Percentiles rank a stretch among this genome's conserved stretches.
Evolutionary conservation across 495 filamentous ascomycete species (phyloP).

Genomic region (Umbilicaria muhlenbergii): DNA sequence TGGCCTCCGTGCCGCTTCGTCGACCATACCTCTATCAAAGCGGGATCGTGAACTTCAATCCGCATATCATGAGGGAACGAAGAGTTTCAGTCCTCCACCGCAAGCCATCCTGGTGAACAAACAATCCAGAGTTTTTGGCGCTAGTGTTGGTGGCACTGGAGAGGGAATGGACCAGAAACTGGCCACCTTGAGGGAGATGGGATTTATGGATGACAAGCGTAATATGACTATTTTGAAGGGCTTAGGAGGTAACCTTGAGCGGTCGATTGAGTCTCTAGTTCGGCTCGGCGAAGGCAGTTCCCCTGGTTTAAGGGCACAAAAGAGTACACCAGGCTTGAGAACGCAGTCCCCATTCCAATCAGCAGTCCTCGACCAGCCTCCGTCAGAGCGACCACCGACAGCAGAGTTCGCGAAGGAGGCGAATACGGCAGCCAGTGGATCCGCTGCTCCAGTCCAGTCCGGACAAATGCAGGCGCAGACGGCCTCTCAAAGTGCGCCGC

Average conservation of each 20-base stretch:
- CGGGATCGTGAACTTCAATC: too few relatives aligned
- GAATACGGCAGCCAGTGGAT: slow-evolving; percentile 2
- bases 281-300: slow-evolving; percentile 55
- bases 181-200: slow-evolving; percentile 72
- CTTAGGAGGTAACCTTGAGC: slow-evolving; percentile 68
- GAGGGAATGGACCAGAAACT: slow-evolving; percentile 53
- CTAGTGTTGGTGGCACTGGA: slow-evolving; percentile 42
- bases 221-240: slow-evolving; percentile 68
- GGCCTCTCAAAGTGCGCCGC: background rate
- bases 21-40: slow-evolving; percentile 39
- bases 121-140: slow-evolving; percentile 50
- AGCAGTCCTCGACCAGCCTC: too few relatives aligned
- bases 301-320: slow-evolving; percentile 20
- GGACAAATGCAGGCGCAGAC: slow-evolving; percentile 1
- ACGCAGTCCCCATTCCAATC: too few relatives aligned
- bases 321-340: too few relatives aligned
- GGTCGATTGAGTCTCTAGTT: slow-evolving; percentile 66
- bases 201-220: slow-evolving; percentile 69
- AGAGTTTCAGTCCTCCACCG: slow-evolving; percentile 9
- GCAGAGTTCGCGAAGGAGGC: slow-evolving; percentile 4
- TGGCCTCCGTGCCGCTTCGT: slow-evolving; percentile 52
- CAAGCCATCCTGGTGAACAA: slow-evolving; percentile 33
- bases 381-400: background rate
- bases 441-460: background rate
- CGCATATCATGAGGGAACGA: slow-evolving; percentile 5